Evolutionary conservation across 257 asterid species (phyloP), one percentile per base, ranked within the genome.

Genomic region (Paraleonurus japonicus): DNA sequence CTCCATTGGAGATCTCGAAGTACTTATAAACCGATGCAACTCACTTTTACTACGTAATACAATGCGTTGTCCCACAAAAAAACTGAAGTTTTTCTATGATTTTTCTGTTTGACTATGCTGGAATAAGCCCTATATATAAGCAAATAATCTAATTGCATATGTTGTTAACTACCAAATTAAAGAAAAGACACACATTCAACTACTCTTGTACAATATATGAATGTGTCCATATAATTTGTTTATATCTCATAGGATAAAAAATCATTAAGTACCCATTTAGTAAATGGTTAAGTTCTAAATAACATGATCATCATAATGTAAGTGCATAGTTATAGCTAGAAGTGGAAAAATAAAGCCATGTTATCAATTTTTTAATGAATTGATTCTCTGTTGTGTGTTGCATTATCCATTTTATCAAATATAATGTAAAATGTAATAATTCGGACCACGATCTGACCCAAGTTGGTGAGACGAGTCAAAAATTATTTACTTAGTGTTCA

Each of bases 1-100:
- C 33, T 69, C 16, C 67, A 63, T 62, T 5, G 72, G 26, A 62
- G 30, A 69, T 26, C 20, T 35, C 79, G 60, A 68, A n/a, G n/a
- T n/a, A 68, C 41, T 10, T 11, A 39, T 41, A 15, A 32, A 2
- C 8, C 61, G 16, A 37, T 11, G 13, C 28, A 16, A 10, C 43
- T 33, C 22, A 17, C 6, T 12, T n/a, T 70, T 17, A 30, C 20
- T 10, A 41, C 5, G 58, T 55, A 26, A 2, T 37, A 63, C 59
- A 65, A 35, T 7, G 0, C 20, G 17, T 9, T 35, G 13, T 45
- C 4, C 22, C 33, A 11, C n/a, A 7, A n/a, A 37, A 63, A 63
- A 19, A n/a, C 33, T 24, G 23, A n/a, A 48, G 22, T 32, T 33
- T 69, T 30, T 23, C 1, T 3, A 5, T 33, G 22, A 19, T 28